Conservation (phyloP, 345 rosid species). For the Acer negundo region DNA sequence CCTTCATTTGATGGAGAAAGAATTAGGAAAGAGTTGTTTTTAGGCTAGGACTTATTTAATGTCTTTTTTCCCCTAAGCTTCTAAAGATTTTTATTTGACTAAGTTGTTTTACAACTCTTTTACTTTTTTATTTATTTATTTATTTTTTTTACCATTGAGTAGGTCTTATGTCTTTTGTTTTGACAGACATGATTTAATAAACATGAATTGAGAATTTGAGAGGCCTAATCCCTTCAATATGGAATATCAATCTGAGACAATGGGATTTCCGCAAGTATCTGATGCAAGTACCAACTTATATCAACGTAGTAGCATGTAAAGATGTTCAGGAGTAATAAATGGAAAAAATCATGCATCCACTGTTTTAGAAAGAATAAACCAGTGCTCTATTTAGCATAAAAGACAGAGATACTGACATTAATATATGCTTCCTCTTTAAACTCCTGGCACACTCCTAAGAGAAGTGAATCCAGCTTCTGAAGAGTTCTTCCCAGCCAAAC, state of each 20-base stretch:
- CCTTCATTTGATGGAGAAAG: not conserved
- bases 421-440: constrained; percentile 86
- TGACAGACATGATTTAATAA: not conserved
- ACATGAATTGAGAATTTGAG: not conserved
- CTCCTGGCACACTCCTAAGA: constrained; percentile 93
- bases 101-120: not conserved
- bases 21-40: not conserved
- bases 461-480: constrained; percentile 89
- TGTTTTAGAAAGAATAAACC: not conserved
- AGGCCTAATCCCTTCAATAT: not conserved
- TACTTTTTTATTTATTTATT: no score
- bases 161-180: not conserved
- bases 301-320: not conserved
- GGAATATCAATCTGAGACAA: not conserved
- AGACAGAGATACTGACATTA: constrained; percentile 60
- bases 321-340: constrained; percentile 10
- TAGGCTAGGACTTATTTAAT: not conserved
- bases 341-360: constrained; percentile 8
- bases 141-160: not conserved
- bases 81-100: no score
- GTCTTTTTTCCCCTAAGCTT: no score
- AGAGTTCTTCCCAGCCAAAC: constrained; percentile 98
- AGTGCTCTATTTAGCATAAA: constrained; percentile 5
- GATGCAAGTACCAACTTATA: not conserved
- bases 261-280: constrained; percentile 9